phyloP scores from a whole-genome alignment of 352 stramenopile genomes.

The Pythium monospermum region DNA sequence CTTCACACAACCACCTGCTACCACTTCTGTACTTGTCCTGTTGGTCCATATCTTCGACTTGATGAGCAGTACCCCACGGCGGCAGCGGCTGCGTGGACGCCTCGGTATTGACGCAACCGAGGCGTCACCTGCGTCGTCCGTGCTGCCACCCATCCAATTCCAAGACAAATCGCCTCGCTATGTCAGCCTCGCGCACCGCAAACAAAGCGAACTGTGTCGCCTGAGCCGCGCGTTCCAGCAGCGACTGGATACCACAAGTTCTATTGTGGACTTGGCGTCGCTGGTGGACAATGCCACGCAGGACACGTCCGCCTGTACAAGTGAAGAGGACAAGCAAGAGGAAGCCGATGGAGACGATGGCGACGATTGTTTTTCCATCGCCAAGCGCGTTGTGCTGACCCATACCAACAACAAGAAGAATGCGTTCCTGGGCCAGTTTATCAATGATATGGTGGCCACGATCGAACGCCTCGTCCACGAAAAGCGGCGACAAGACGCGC shows the following conservation, averaged over 20 bases:
- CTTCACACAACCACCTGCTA: too few relatives aligned
- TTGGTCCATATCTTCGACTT: too few relatives aligned
- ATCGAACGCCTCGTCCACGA: slow-evolving; percentile 13
- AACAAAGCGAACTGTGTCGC: slow-evolving; percentile 1
- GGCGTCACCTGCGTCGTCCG: not conserved
- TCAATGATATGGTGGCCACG: not conserved
- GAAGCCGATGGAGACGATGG: not conserved
- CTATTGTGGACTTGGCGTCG: not conserved
- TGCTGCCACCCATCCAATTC: slow-evolving; percentile 8
- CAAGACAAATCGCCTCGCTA: not conserved
- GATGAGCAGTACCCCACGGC: not conserved
- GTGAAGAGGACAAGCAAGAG: too few relatives aligned
- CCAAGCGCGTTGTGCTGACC: not conserved
- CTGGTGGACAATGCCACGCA: not conserved
- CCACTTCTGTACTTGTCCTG: too few relatives aligned
- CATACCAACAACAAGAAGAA: too few relatives aligned
- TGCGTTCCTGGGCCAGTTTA: slow-evolving; percentile 13
- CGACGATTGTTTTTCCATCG: slow-evolving; percentile 4
- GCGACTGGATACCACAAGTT: slow-evolving; percentile 4
- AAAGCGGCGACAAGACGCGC: slow-evolving; percentile 12
- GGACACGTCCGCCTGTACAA: not conserved
- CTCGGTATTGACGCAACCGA: slow-evolving; percentile 11
- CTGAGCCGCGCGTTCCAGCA: slow-evolving; percentile 4
- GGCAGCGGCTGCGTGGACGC: slow-evolving; percentile 4
- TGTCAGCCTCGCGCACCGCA: not conserved